Base-by-base conservation (phyloP, 2,329 filamentous ascomycete species). In the Colletotrichum brevisporum region DNA sequence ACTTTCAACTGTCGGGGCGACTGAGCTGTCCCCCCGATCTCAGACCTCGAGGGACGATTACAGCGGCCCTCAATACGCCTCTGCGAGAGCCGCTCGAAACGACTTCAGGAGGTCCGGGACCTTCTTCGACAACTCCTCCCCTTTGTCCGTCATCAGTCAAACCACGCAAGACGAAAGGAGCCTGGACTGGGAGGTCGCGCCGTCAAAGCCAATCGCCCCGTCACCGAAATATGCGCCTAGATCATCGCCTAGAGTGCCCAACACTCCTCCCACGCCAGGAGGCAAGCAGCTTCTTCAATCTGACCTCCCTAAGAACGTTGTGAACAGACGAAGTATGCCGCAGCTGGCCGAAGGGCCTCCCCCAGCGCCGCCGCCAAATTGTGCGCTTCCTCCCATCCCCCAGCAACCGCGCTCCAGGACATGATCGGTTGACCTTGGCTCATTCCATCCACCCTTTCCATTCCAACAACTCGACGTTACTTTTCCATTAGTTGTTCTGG, bases 371-470 rank as follows among this genome's bases (percentile, higher is more conserved):
- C 87, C 87, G 5, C 87, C 87, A 26, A 88, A 80, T 12, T 84
- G 83, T 71, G 86, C 87, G 15, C 80, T 89, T 24, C 87, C 87
- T 18, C 87, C 87, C 0, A 81, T 88, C 47, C 86, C 86, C 26
- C 67, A 57, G 12, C 68, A 68, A n/a, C 12, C 41, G 53, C 58
- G 41, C 43, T 48, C 52, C 36, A 50, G 54, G 12, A 47, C 58
- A 31, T 68, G 41, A 41, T 57, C 8, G 10, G 8, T 10, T 24
- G 26, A 48, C 52, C 24, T 52, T 68, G 27, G 21, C 36, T 56
- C 21, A 56, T 26, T 45, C 24, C 26, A 21, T 41, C 31, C 5
- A 36, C 31, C 31, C 10, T 10, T 36, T 10, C 6, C 31, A 36
- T 36, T 36, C 31, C 18, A 26, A 21, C 21, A 24, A 59, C 39